Percentiles rank a stretch among this genome's conserved stretches.
These are phyloP conservation scores for Iberis pinnata DNA, from an alignment of 345 rosid species.

Conservation along the genomic window DNA sequence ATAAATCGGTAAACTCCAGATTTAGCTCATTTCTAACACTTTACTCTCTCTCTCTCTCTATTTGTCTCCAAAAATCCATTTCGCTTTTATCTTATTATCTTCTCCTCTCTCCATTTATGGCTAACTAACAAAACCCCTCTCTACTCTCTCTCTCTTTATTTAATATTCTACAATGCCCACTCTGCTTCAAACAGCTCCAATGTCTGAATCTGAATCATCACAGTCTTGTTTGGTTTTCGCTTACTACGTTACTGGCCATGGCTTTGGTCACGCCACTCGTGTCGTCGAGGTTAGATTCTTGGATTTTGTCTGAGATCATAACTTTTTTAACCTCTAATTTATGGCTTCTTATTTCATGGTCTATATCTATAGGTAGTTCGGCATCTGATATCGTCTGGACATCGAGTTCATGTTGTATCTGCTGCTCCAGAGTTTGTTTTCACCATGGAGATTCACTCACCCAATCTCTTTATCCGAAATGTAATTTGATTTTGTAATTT, in stretches of 20 bases:
- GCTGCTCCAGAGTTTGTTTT: constrained; percentile 92
- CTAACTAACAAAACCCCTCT: constrained; percentile 13
- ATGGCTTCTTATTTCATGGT: too few species aligned
- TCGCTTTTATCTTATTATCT: constrained; percentile 17
- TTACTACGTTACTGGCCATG: constrained; percentile 92
- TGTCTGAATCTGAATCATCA: constrained; percentile 20
- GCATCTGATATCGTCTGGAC: constrained; percentile 73
- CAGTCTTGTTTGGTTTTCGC: constrained; percentile 53
- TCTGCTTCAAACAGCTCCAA: constrained; percentile 20
- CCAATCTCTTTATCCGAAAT: constrained; percentile 71
- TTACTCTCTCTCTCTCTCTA: too few species aligned
- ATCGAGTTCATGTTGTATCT: constrained; percentile 80
- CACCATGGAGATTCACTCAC: constrained; percentile 75
- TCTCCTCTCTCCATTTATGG: constrained; percentile 19
- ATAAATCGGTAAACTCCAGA: constrained; percentile 21
- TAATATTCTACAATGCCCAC: constrained; percentile 19
- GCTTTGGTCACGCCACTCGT: constrained; percentile 97
- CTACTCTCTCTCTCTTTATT: background rate
- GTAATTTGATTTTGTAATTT: too few species aligned
- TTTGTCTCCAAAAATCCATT: constrained; percentile 6
- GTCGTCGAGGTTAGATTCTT: constrained; percentile 65
- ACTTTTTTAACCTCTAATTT: background rate
- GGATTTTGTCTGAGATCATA: background rate
- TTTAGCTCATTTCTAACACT: constrained; percentile 21
- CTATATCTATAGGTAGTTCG: constrained; percentile 57